phyloP scores from a whole-genome alignment of 345 rosid genomes.

The Sisymbrium altissimum region DNA sequence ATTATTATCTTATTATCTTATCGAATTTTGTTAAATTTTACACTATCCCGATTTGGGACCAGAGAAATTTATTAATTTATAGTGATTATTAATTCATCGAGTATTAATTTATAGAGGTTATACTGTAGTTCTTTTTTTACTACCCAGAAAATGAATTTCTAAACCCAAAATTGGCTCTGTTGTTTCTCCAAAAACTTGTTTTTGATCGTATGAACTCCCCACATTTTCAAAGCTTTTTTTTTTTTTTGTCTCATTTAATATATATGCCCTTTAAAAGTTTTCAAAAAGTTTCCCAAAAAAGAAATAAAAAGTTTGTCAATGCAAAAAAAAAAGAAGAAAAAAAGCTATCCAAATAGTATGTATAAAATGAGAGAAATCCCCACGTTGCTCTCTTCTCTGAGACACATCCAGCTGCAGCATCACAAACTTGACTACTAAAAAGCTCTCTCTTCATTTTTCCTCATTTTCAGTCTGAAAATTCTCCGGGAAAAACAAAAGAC shows the following conservation, averaged over 20 bases:
- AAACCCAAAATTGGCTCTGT: neutral
- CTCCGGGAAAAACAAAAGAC: neutral
- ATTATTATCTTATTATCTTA: too few relatives aligned
- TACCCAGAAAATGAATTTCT: too few relatives aligned
- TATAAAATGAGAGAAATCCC: conserved; percentile 1
- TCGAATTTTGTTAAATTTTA: too few relatives aligned
- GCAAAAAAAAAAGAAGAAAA: neutral
- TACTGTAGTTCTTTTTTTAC: too few relatives aligned
- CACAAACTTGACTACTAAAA: neutral
- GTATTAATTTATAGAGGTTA: too few relatives aligned
- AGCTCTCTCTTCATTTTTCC: neutral
- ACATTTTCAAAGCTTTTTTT: neutral
- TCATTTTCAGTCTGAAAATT: neutral
- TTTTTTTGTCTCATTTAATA: neutral
- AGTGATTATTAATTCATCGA: too few relatives aligned
- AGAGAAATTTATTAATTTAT: too few relatives aligned
- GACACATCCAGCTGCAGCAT: neutral
- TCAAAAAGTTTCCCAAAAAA: neutral
- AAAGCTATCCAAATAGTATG: neutral
- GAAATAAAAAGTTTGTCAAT: neutral
- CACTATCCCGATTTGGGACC: too few relatives aligned
- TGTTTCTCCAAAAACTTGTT: too few relatives aligned
- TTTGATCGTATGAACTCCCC: neutral
- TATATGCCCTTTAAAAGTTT: neutral
- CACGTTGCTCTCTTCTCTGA: neutral